These are phyloP conservation scores for Aspergillus novoparasiticus DNA, from an alignment of 2,329 filamentous ascomycete species.

Conservation along the genomic window DNA sequence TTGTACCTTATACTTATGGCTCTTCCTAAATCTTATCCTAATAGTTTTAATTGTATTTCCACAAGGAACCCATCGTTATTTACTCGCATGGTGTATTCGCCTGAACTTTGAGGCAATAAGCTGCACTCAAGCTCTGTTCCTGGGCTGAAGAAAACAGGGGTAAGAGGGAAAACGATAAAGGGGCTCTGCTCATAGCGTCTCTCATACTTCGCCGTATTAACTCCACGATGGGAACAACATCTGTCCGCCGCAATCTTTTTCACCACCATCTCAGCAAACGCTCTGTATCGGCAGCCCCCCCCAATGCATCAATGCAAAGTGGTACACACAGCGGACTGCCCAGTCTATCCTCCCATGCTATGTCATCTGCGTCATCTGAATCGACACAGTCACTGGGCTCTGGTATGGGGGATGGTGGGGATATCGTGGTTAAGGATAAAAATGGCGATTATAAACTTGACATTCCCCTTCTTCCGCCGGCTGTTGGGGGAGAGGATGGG, in stretches of 20 bases:
- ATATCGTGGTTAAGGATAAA: constrained; percentile 54
- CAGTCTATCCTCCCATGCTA: constrained; percentile 26
- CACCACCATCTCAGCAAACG: constrained; percentile 47
- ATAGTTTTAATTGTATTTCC: background rate
- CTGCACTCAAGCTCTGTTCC: background rate
- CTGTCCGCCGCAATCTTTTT: constrained; percentile 49
- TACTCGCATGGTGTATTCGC: background rate
- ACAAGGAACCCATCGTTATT: background rate
- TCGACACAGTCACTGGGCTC: constrained; percentile 22
- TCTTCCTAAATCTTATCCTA: background rate
- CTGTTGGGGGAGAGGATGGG: constrained; percentile 38
- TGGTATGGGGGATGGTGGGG: constrained; percentile 39
- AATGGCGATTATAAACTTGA: constrained; percentile 53
- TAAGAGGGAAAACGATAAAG: background rate
- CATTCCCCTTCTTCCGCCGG: constrained; percentile 44
- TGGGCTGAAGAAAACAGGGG: background rate
- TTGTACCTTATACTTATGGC: background rate
- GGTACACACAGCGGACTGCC: constrained; percentile 21
- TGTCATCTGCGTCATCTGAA: constrained; percentile 26
- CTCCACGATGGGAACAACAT: constrained; percentile 31
- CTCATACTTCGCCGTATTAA: background rate
- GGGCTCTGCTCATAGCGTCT: background rate
- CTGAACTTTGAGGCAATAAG: background rate
- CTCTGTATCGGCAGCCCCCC: constrained; percentile 36
- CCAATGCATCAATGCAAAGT: constrained; percentile 22